Percentiles rank a stretch among this genome's conserved stretches.
phyloP scores from a whole-genome alignment of 345 rosid species.

The Melaleuca quinquenervia region DNA sequence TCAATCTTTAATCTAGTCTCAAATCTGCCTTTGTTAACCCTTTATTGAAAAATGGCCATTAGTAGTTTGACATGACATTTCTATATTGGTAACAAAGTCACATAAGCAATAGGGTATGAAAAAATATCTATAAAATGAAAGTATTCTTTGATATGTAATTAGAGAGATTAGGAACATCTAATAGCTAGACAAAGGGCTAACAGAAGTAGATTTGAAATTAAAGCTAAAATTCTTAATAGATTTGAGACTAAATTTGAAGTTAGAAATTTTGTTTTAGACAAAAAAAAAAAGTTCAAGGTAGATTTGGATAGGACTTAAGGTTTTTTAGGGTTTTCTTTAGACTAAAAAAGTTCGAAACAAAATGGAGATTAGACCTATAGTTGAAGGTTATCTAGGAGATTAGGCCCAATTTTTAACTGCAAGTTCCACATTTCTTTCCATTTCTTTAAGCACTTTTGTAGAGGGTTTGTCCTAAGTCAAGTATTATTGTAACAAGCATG shows the following conservation, averaged over 20 bases:
- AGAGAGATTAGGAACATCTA: background rate
- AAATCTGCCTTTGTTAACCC: background rate
- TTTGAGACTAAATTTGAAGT: background rate
- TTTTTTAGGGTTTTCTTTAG: background rate
- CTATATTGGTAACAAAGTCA: background rate
- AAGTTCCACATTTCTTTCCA: background rate
- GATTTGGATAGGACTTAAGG: background rate
- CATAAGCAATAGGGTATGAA: background rate
- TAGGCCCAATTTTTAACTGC: background rate
- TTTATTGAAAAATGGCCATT: background rate
- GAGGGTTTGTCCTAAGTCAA: background rate
- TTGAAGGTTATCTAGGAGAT: background rate
- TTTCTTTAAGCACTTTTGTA: background rate
- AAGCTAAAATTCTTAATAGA: background rate
- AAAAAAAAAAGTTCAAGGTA: background rate
- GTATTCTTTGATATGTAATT: background rate
- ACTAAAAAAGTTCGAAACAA: background rate
- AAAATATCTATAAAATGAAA: background rate
- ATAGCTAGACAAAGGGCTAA: background rate
- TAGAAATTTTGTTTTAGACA: background rate
- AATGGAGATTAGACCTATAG: background rate
- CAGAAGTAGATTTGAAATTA: background rate
- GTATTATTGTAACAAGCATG: background rate
- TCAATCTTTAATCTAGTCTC: background rate
- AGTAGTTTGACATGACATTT: background rate